These are phyloP conservation scores for Pestalotiopsis fici DNA, from an alignment of 2,329 filamentous ascomycete species.

Conservation along the genomic window DNA sequence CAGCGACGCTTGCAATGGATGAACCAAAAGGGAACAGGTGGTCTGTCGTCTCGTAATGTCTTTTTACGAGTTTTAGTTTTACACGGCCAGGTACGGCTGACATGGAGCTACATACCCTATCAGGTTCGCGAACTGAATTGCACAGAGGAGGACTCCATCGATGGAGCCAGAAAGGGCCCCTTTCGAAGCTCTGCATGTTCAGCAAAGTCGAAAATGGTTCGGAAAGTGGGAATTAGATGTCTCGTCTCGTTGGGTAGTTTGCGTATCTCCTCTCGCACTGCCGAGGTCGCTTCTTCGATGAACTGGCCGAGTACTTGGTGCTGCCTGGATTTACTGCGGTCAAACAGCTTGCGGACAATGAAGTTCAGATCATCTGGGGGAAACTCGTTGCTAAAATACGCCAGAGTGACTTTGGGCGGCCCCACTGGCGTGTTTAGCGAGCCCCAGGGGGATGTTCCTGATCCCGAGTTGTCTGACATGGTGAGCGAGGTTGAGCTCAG, in stretches of 20 bases:
- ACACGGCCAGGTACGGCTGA: background rate
- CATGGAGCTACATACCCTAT: constrained; percentile 43
- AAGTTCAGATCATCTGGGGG: constrained; percentile 40
- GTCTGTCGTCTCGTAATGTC: constrained; percentile 11
- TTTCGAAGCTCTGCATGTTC: constrained; percentile 36
- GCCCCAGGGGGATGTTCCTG: background rate
- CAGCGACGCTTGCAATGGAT: constrained; percentile 32
- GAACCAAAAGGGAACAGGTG: constrained; percentile 18
- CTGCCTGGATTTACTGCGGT: constrained; percentile 38
- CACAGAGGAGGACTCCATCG: constrained; percentile 43
- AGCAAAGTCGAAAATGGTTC: constrained; percentile 34
- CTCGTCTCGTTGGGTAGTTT: constrained; percentile 27
- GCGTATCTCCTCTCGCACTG: constrained; percentile 39
- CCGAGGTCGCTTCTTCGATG: constrained; percentile 37
- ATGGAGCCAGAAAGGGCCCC: constrained; percentile 43
- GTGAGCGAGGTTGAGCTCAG: background rate
- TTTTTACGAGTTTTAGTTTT: background rate
- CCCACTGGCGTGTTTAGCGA: background rate
- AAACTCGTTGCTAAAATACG: constrained; percentile 51
- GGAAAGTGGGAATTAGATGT: constrained; percentile 34
- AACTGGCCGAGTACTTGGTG: constrained; percentile 39
- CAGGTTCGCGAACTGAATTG: constrained; percentile 39
- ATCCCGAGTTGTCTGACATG: background rate
- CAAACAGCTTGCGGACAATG: background rate
- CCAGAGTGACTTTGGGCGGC: constrained; percentile 28